phyloP scores from a whole-genome alignment of 2,329 filamentous ascomycete species.

The Paraphaeosphaeria minitans region DNA sequence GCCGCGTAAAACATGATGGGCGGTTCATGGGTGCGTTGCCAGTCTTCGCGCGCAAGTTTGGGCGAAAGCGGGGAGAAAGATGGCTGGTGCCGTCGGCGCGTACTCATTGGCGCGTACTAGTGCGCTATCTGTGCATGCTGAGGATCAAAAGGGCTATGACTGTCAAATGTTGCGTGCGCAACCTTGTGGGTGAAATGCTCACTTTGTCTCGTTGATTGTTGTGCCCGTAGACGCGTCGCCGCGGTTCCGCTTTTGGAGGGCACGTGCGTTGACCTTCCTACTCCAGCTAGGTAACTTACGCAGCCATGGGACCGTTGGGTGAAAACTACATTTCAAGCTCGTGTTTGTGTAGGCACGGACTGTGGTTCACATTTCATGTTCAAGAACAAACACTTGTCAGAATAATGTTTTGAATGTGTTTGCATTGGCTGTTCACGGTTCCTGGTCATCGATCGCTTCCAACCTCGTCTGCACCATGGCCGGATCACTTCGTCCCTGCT shows the following conservation, averaged over 20 bases:
- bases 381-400: background rate
- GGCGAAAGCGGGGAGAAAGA: conserved; percentile 35
- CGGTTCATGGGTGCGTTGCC: conserved; percentile 24
- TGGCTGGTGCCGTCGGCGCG: conserved; percentile 41
- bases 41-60: conserved; percentile 32
- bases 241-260: conserved; percentile 10
- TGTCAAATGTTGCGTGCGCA: background rate
- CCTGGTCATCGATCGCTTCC: conserved; percentile 43
- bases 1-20: conserved; percentile 29
- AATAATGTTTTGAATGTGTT: background rate
- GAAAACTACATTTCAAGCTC: no score
- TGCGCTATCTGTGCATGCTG: conserved; percentile 24
- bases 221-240: conserved; percentile 12
- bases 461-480: conserved; percentile 41
- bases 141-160: background rate
- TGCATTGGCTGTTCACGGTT: conserved; percentile 27
- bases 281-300: no score
- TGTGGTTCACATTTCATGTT: background rate
- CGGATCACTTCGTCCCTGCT: conserved; percentile 36
- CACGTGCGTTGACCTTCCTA: conserved; percentile 7
- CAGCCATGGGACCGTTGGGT: conserved; percentile 1
- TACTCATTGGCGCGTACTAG: conserved; percentile 33
- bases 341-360: background rate
- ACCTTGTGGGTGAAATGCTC: background rate
- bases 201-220: conserved; percentile 7